Evolutionary conservation across 148 eudicot genomes (phyloP).

Genomic region (Selenicereus undatus): DNA sequence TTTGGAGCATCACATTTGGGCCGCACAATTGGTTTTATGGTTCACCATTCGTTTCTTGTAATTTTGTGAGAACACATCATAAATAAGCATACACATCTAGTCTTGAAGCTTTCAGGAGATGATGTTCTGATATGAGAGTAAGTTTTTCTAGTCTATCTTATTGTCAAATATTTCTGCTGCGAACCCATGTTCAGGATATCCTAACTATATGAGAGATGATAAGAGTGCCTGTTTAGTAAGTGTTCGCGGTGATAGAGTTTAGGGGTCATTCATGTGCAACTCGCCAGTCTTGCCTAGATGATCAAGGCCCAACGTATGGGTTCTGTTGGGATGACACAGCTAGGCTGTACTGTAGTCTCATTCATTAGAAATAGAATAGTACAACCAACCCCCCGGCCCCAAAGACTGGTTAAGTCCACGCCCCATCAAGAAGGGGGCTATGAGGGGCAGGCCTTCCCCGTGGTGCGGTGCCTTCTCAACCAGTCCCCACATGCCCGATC

Average conservation of each 20-base stretch:
- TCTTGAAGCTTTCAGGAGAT: neutral
- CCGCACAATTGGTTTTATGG: neutral
- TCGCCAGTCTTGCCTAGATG: conserved; percentile 22
- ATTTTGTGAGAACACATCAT: neutral
- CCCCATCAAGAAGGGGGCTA: no score
- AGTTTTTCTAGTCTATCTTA: neutral
- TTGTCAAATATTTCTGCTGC: neutral
- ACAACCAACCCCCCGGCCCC: no score
- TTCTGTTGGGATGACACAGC: conserved; percentile 25
- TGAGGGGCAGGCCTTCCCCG: no score
- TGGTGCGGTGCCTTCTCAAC: no score
- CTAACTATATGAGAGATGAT: conserved; percentile 13
- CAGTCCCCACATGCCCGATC: no score
- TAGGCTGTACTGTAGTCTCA: conserved; percentile 21
- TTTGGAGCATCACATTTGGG: neutral
- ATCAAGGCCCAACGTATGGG: conserved; percentile 10
- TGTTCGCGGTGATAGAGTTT: conserved; percentile 10
- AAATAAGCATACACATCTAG: no score
- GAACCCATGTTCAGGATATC: conserved; percentile 17
- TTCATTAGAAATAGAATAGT: conserved; percentile 28
- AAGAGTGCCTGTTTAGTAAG: neutral
- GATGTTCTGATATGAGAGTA: neutral
- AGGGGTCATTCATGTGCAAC: conserved; percentile 22
- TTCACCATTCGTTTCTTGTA: no score
- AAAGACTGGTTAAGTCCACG: no score